phyloP scores from a whole-genome alignment of 768 basidiomycete genomes.

The Mycena sanguinolenta region DNA sequence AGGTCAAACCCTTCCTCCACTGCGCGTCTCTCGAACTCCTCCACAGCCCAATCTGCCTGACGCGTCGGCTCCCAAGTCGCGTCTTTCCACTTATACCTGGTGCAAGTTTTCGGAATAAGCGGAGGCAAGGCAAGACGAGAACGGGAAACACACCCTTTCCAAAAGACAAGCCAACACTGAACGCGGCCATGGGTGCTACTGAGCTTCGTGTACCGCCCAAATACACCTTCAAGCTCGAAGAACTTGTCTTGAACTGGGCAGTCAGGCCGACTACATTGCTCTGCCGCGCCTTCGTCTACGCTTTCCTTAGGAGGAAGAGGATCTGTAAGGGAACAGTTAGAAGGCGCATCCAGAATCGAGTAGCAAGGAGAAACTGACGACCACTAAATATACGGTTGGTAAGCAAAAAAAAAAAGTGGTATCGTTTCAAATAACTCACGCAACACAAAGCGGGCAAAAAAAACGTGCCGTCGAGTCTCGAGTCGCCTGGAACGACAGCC shows the following conservation, averaged over 20 bases:
- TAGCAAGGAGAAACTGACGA: background rate
- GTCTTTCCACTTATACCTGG: constrained; percentile 21
- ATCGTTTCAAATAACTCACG: constrained; percentile 12
- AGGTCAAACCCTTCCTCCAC: constrained; percentile 13
- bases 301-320: background rate
- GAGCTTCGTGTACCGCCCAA: constrained; percentile 20
- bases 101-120: background rate
- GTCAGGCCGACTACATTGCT: constrained; percentile 15
- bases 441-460: constrained; percentile 23
- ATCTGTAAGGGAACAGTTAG: background rate
- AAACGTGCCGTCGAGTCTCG: constrained; percentile 12
- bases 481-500: constrained; percentile 13
- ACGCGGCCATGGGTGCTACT: constrained; percentile 16
- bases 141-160: constrained; percentile 22
- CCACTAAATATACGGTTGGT: background rate
- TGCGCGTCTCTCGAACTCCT: constrained; percentile 12
- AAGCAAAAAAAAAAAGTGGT: background rate
- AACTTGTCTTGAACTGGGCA: constrained; percentile 13
- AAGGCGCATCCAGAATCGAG: background rate
- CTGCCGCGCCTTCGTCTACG: background rate
- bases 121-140: background rate
- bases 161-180: constrained; percentile 15
- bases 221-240: constrained; percentile 14
- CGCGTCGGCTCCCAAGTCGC: constrained; percentile 27
- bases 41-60: background rate